Percentiles rank a stretch among this genome's conserved stretches.
Conservation (phyloP, 2,329 filamentous ascomycete genomes). For the Sclerotinia minor region DNA sequence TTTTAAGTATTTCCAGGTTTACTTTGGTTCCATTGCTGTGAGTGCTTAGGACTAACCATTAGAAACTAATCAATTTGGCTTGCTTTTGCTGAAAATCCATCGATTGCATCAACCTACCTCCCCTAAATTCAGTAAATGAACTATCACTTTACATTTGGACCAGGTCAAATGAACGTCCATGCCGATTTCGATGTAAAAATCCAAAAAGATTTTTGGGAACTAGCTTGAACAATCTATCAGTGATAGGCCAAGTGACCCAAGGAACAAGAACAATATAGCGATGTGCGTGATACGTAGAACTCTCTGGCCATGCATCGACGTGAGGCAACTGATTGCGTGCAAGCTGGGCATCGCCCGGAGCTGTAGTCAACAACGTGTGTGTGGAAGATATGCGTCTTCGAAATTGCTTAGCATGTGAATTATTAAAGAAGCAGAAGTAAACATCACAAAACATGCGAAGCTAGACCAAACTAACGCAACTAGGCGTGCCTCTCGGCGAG, state of each 20-base stretch:
- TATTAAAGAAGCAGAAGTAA: neutral
- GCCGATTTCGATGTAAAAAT: too few relatives aligned
- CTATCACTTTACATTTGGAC: too few relatives aligned
- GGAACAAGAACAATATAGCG: neutral
- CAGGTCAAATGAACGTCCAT: too few relatives aligned
- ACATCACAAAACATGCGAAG: neutral
- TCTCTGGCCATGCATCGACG: neutral
- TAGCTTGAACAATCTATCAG: neutral
- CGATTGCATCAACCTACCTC: neutral
- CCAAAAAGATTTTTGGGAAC: neutral
- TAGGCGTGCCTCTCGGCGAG: neutral
- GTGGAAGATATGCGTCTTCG: neutral
- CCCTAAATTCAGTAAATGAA: too few relatives aligned
- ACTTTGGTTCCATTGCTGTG: neutral
- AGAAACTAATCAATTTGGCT: neutral
- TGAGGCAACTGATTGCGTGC: neutral
- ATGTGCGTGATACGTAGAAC: slow-evolving; percentile 14
- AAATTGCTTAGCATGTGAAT: neutral
- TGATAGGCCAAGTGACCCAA: neutral
- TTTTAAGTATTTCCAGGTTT: neutral
- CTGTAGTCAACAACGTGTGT: neutral
- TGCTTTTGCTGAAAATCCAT: neutral
- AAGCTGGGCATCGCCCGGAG: neutral
- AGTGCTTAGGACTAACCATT: neutral
- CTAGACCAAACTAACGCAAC: neutral